These are phyloP conservation scores for Tinospora cordifolia DNA, from an alignment of 164 flowering plant genomes.

Conservation along the genomic window DNA sequence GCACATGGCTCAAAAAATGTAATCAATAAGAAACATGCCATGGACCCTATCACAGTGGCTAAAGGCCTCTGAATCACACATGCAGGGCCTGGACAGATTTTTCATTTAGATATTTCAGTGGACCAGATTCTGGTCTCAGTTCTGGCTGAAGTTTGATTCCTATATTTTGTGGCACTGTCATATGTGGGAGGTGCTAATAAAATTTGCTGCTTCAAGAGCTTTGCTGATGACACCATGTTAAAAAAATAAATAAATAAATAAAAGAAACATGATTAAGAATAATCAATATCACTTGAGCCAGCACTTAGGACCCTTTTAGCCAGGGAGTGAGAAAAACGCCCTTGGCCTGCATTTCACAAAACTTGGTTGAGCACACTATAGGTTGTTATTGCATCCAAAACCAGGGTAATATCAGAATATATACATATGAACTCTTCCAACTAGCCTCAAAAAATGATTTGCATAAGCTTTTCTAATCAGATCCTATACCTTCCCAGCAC, in stretches of 20 bases:
- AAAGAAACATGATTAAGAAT: not conserved
- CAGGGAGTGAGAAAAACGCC: not conserved
- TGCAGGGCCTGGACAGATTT: no score
- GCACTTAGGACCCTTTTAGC: not conserved
- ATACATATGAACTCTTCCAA: not conserved
- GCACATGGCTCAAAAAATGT: no score
- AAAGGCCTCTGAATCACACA: no score
- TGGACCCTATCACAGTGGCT: no score
- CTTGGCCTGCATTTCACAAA: not conserved
- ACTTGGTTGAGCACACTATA: not conserved
- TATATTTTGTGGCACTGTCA: not conserved
- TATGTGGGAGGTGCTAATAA: not conserved
- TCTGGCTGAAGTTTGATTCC: not conserved
- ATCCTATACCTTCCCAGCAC: slow-evolving; percentile 77
- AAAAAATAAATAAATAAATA: no score
- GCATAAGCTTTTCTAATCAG: not conserved
- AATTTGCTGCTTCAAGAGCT: not conserved
- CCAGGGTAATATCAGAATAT: not conserved
- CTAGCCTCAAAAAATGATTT: not conserved
- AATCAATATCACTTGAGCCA: not conserved
- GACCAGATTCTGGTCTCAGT: no score
- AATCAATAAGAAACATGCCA: no score
- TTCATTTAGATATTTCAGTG: no score
- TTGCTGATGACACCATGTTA: not conserved
- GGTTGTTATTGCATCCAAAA: not conserved